Evolutionary conservation across 371 early-diverging fungal species (phyloP), one percentile per base, ranked within the genome.

Genomic region (Mortierella sp.): DNA sequence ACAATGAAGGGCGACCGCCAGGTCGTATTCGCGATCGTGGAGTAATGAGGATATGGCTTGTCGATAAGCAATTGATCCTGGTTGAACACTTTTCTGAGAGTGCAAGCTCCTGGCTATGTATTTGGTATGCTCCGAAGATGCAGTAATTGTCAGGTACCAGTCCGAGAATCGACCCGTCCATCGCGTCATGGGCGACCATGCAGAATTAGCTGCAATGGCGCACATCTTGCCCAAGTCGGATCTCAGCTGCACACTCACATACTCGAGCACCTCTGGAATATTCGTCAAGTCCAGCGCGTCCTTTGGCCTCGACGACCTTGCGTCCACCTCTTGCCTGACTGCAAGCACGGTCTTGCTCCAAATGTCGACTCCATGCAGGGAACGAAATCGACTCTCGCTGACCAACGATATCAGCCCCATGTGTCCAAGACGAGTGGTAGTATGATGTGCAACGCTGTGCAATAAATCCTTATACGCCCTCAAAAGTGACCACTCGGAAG

Each of bases 361-460:
- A n/a, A 56, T 11, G 7, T 50, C 41, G 9, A 43, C 27, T 11
- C 67, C 67, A 30, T 67, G 44, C 15, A 49, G 31, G 6, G 64
- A 28, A 6, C 51, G 64, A 19, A 75, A 69, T 24, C 28, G 55
- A 4, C 46, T 12, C 31, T 75, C 76, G 9, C n/a, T 26, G 19
- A 60, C 54, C 12, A 60, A 64, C 12, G 76, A 75, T 6, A 75
- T 21, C n/a, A 68, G 27, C 3, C 64, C 65, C n/a, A 60, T 56
- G 30, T 75, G 56, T 17, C 61, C 57, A 5, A 49, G 42, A 9
- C 76, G 64, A 27, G 60, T 28, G 11, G 61, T 42, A 7, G 52
- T 21, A 27, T 60, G 59, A 19, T 60, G 48, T 3, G 57, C 52
- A n/a, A 69, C 50, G 2, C 53, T 50, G 34, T 56, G 64, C 17